Evolutionary conservation across 116 monocot species (phyloP).

Genomic region (Iris pallida): DNA sequence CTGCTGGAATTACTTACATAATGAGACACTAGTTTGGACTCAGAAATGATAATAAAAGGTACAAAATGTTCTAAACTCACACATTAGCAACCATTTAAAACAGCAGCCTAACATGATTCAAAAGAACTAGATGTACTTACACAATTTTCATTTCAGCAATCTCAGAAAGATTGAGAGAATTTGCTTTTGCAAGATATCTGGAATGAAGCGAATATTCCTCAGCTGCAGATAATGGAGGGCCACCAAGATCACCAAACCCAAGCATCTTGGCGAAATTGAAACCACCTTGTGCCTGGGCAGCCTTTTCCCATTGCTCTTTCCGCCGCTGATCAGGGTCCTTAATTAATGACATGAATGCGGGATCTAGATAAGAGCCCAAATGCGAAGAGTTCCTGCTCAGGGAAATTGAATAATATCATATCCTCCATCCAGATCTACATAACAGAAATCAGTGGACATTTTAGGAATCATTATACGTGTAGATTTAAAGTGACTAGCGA

Average conservation of each 20-base stretch:
- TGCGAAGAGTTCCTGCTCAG: conserved; percentile 47
- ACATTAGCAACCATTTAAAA: no score
- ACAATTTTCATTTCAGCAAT: conserved; percentile 99
- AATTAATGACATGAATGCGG: conserved; percentile 71
- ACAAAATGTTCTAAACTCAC: no score
- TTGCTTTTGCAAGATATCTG: conserved; percentile 95
- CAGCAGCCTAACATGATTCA: background rate
- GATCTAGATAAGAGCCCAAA: conserved; percentile 67
- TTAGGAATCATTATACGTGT: background rate
- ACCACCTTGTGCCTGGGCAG: conserved; percentile 65
- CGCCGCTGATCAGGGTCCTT: conserved; percentile 77
- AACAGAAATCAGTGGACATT: background rate
- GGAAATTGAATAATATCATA: conserved; percentile 1
- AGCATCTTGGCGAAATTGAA: conserved; percentile 80
- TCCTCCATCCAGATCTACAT: background rate
- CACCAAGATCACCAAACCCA: conserved; percentile 96
- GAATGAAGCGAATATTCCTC: conserved; percentile 99
- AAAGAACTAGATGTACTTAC: conserved; percentile 39
- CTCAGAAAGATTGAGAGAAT: conserved; percentile 87
- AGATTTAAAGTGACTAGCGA: no score
- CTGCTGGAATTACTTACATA: no score
- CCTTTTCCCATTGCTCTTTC: conserved; percentile 83
- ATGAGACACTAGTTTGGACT: no score
- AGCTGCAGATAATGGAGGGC: conserved; percentile 81
- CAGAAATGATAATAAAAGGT: no score